Evolutionary conservation across 164 flowering plant genomes (phyloP), one percentile per base, ranked within the genome.

Genomic region (Hamamelis virginiana): DNA sequence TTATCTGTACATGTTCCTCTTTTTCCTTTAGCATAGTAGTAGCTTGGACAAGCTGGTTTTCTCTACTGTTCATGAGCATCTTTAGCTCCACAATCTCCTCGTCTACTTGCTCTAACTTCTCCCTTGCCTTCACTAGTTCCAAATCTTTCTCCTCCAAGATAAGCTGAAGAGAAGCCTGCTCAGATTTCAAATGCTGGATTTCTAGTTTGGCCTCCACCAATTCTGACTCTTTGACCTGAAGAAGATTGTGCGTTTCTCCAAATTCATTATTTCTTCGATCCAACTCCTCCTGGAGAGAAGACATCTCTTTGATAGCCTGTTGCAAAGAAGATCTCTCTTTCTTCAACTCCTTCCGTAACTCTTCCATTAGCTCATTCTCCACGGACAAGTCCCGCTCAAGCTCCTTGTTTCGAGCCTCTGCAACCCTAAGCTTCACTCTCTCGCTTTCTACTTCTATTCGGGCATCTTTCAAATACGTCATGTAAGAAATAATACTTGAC

Each of bases 161-260:
- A 57, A 76, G 81, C 73, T 82, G 78, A 66, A 82, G 80, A 57
- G 91, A 79, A 55, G 81, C 75, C 66, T 73, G 85, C 51, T 82
- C 78, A 25, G 95, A 86, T 70, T 83, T 84, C 72, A 91, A 78
- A 62, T 82, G 89, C 80, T 94, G 92, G 70, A 94, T 88, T 76
- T 90, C 90, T 57, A 90, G 77, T 77, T 85, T 90, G 61, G 94
- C 89, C 53, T 89, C 92, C 60, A 81, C 92, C 47, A 89, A 59
- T 59, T 86, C 91, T 8, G 84, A 72, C 73, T 91, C 96, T 74
- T 89, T 94, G 23, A 48, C 80, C 72, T 73, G 75, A 57, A 91
- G 87, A 76, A 81, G 81, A 47, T 61, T 77, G 46, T 76, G 79
- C 25, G 75, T 65, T 65, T 81, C 82, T 71, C 53, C 75, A 66